These are phyloP conservation scores for Calycina herbarum DNA, from an alignment of 2,329 filamentous ascomycete genomes.

Conservation along the genomic window DNA sequence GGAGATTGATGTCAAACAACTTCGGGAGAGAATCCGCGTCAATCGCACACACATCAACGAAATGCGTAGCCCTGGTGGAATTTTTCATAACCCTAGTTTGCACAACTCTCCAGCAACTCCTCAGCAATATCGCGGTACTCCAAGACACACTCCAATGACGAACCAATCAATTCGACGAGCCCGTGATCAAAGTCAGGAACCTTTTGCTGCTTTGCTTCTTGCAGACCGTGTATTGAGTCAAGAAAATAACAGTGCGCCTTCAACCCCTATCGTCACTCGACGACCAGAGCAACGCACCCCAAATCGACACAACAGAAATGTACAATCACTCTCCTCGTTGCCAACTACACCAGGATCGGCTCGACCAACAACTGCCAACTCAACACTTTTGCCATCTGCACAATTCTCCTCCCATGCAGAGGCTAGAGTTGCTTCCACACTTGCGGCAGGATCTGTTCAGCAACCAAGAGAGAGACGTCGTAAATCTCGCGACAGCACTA, in stretches of 20 bases:
- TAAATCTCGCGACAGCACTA: slow-evolving; percentile 81
- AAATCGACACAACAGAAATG: slow-evolving; percentile 69
- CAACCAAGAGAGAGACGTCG: slow-evolving; percentile 59
- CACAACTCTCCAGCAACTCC: slow-evolving; percentile 46
- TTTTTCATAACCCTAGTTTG: slow-evolving; percentile 64
- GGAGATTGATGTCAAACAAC: slow-evolving; percentile 72
- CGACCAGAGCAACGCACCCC: slow-evolving; percentile 43
- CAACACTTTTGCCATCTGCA: slow-evolving; percentile 60
- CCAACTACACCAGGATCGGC: slow-evolving; percentile 70
- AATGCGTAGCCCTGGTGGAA: slow-evolving; percentile 72
- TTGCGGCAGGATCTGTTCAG: slow-evolving; percentile 31
- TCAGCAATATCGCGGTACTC: slow-evolving; percentile 47
- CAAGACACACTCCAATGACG: slow-evolving; percentile 52
- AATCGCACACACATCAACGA: slow-evolving; percentile 84
- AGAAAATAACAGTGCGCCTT: slow-evolving; percentile 72
- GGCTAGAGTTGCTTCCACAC: slow-evolving; percentile 46
- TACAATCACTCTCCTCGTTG: slow-evolving; percentile 82
- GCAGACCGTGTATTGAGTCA: slow-evolving; percentile 76
- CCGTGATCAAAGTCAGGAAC: slow-evolving; percentile 56
- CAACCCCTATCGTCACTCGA: slow-evolving; percentile 54
- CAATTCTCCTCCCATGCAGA: slow-evolving; percentile 63
- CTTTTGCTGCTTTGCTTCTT: slow-evolving; percentile 75
- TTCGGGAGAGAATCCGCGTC: slow-evolving; percentile 82
- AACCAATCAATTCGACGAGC: slow-evolving; percentile 36
- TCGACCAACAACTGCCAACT: slow-evolving; percentile 46